phyloP scores from a whole-genome alignment of 2,329 filamentous ascomycete species.

The Stemphylium beticola region DNA sequence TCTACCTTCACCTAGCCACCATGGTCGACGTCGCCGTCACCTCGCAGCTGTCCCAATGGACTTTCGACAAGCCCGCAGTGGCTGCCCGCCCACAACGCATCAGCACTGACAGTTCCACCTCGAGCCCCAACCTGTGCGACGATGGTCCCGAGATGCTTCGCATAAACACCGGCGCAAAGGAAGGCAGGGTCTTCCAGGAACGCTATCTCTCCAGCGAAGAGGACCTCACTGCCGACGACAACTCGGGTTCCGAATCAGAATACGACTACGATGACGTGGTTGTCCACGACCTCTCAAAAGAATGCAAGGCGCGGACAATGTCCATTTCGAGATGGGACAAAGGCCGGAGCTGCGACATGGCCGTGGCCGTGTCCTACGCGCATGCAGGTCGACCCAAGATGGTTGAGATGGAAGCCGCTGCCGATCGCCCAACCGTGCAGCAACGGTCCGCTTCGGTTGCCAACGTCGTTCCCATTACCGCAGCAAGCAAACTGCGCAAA shows the following conservation, averaged over 20 bases:
- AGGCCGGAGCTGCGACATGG: constrained; percentile 46
- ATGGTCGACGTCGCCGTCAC: constrained; percentile 43
- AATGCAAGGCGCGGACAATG: constrained; percentile 41
- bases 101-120: constrained; percentile 40
- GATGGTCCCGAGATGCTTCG: constrained; percentile 43
- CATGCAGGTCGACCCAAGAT: constrained; percentile 49
- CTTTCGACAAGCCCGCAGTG: constrained; percentile 42
- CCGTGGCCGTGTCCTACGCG: constrained; percentile 46
- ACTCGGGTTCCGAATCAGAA: constrained; percentile 30
- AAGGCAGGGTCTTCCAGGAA: constrained; percentile 41
- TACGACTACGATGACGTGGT: constrained; percentile 43
- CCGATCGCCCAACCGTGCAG: constrained; percentile 24
- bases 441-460: constrained; percentile 45
- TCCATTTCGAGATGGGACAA: constrained; percentile 42
- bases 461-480: constrained; percentile 35
- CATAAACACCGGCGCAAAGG: constrained; percentile 37
- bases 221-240: constrained; percentile 46
- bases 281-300: constrained; percentile 36
- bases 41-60: constrained; percentile 47
- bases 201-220: constrained; percentile 50
- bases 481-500: constrained; percentile 37
- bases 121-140: constrained; percentile 46
- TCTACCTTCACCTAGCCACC: constrained; percentile 19
- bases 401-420: constrained; percentile 40
- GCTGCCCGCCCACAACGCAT: constrained; percentile 35